A percentile compares a stretch with the other conserved stretches of the same genome.
phyloP scores from a whole-genome alignment of 805 yeast genomes.

The Cyberlindnera suaveolens region DNA sequence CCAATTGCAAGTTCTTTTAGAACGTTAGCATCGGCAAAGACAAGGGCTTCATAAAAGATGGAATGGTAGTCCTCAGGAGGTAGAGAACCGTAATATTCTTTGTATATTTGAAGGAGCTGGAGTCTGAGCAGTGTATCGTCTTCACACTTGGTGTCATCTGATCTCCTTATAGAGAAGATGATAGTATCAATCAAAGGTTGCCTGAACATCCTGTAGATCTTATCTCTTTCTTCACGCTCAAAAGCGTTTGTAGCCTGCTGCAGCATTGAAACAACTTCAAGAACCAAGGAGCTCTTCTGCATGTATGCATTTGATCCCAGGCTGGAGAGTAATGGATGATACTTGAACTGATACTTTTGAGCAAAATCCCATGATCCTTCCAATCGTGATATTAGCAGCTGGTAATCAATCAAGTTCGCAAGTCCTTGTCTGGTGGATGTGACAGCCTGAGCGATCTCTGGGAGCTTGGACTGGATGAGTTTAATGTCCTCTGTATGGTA shows the following conservation, averaged over 20 bases:
- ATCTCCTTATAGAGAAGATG: background rate
- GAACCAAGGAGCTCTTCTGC: background rate
- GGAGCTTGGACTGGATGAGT: too few species aligned
- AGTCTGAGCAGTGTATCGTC: background rate
- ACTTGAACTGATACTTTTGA: too few species aligned
- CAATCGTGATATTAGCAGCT: too few species aligned
- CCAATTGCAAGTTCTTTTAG: background rate
- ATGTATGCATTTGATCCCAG: background rate
- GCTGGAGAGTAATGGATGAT: too few species aligned
- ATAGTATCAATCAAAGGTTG: constrained; percentile 7
- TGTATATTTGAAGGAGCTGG: background rate
- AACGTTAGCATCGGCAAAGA: background rate
- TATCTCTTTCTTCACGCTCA: background rate
- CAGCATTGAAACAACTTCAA: background rate
- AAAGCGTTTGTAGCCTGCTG: background rate
- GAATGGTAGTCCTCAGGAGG: constrained; percentile 11
- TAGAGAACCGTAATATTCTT: background rate
- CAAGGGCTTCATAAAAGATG: constrained; percentile 1
- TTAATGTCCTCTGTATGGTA: too few species aligned
- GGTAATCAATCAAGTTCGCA: too few species aligned
- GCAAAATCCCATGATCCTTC: too few species aligned
- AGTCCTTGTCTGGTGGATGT: too few species aligned
- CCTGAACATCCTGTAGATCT: constrained; percentile 2
- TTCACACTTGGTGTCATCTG: background rate
- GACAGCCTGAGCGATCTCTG: too few species aligned